Evolutionary conservation across 495 filamentous ascomycete species (phyloP), one percentile per base, ranked within the genome.

Genomic region (Talaromyces proteolyticus): DNA sequence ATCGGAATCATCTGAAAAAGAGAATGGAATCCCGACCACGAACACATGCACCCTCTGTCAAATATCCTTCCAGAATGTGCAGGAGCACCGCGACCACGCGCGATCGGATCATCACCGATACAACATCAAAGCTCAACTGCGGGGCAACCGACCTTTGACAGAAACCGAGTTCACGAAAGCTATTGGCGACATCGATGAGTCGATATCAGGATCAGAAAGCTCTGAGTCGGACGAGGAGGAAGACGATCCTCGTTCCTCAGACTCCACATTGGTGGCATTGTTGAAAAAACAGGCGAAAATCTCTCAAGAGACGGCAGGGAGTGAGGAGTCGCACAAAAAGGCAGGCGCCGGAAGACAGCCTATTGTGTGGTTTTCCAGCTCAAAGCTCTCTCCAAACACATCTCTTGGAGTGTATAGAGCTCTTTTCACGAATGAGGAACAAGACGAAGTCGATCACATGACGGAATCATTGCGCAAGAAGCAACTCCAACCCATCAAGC

Each of bases 101-200:
- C 84, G 85, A 47, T 95, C 91, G n/a, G 93, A 98, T 63, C 75
- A 92, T 42, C 93, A 98, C 66, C 77, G 85, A 48, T 97, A 96
- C 66, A 98, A 98, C 62, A 63, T 96, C 43, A 96, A 95, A 64
- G 89, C 88, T 60, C 92, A 88, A 69, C 66, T 95, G 26, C 77
- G 84, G 47, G 88, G 87, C 0, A 75, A 72, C 41, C 73, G 70
- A 10, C 70, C 82, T 0, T 83, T 96, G 1, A 76, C 79, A 10
- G 93, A 97, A 50, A 56, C 57, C 10, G 86, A 95, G 40, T 97
- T 97, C 49, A 86, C 88, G 57, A 87, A 84, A 59, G 77, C 96
- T 11, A 71, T 96, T 10, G 89, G 82, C 16, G 81, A 89, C 29
- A 73, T 95, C 17, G 83, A 95, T 51, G 90, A 96, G 63, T 95